Evolutionary conservation across 1,139 yeast genomes (phyloP).

Genomic region (Suhomyces terraborum): DNA sequence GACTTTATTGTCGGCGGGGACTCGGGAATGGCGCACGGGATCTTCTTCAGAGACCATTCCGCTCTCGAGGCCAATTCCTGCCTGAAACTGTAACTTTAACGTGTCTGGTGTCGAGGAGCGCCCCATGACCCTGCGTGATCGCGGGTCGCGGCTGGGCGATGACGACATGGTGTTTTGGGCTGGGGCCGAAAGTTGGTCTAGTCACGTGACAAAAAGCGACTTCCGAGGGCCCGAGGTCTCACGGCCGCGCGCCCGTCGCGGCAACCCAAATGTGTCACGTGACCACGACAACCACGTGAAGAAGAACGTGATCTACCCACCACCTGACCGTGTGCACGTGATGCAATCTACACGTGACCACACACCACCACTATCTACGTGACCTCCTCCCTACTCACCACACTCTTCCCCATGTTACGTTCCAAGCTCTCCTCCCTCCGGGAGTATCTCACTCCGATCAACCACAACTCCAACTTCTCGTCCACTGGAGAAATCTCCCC

Average conservation of each 20-base stretch:
- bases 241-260: too few species aligned
- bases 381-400: constrained; percentile 4
- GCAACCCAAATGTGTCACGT: not conserved
- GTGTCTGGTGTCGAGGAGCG: not conserved
- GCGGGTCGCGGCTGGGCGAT: constrained; percentile 1
- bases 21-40: too few species aligned
- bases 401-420: constrained; percentile 45
- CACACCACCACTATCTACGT: not conserved
- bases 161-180: not conserved
- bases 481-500: constrained; percentile 92
- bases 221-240: too few species aligned
- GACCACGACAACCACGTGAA: too few species aligned
- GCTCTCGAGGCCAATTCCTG: too few species aligned
- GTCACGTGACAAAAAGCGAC: not conserved
- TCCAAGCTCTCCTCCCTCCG: constrained; percentile 83
- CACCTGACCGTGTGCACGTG: constrained; percentile 3
- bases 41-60: too few species aligned
- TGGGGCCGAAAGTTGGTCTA: too few species aligned
- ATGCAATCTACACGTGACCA: not conserved
- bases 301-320: too few species aligned
- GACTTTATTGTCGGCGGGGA: too few species aligned
- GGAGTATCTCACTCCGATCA: constrained; percentile 90
- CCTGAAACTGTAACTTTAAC: too few species aligned
- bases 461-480: constrained; percentile 77
- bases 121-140: not conserved